Evolutionary conservation across 2,329 filamentous ascomycete species (phyloP).

Genomic region (Tolypocladium album): DNA sequence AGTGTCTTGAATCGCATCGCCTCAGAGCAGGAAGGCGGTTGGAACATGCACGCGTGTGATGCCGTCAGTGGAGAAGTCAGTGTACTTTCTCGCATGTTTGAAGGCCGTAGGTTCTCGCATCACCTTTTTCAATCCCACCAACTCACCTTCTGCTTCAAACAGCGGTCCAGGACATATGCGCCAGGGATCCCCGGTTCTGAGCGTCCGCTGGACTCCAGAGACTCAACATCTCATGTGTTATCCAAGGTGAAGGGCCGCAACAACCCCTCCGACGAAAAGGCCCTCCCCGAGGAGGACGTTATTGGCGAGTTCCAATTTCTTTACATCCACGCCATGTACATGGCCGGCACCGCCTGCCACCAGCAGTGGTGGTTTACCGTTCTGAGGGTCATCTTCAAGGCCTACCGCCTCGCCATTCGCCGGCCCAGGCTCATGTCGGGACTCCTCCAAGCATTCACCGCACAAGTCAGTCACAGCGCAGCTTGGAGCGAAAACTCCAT

Average conservation of each 20-base stretch:
- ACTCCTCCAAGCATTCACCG: conserved; percentile 40
- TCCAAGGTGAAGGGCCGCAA: conserved; percentile 21
- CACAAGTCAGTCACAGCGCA: conserved; percentile 44
- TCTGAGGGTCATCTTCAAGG: conserved; percentile 38
- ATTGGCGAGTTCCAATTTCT: conserved; percentile 51
- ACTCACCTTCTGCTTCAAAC: conserved; percentile 37
- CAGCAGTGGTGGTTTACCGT: conserved; percentile 52
- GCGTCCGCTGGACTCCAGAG: conserved; percentile 32
- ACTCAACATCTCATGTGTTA: conserved; percentile 37
- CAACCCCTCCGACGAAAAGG: conserved; percentile 8
- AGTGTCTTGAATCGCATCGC: conserved; percentile 36
- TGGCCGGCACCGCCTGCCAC: conserved; percentile 47
- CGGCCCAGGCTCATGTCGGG: conserved; percentile 32
- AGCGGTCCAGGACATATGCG: conserved; percentile 30
- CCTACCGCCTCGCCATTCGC: conserved; percentile 30
- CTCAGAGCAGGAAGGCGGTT: conserved; percentile 28
- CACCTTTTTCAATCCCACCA: conserved; percentile 24
- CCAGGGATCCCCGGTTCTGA: conserved; percentile 22
- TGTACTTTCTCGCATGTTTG: conserved; percentile 26
- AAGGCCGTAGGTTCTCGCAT: conserved; percentile 26
- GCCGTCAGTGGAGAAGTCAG: conserved; percentile 31
- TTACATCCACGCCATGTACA: conserved; percentile 45
- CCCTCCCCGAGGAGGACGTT: conserved; percentile 29
- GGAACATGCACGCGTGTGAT: conserved; percentile 44
- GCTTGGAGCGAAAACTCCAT: conserved; percentile 35